Percentiles rank a stretch among this genome's conserved stretches.
Evolutionary conservation across 148 eudicot genomes (phyloP).

Genomic region (Camellia granthamiana): DNA sequence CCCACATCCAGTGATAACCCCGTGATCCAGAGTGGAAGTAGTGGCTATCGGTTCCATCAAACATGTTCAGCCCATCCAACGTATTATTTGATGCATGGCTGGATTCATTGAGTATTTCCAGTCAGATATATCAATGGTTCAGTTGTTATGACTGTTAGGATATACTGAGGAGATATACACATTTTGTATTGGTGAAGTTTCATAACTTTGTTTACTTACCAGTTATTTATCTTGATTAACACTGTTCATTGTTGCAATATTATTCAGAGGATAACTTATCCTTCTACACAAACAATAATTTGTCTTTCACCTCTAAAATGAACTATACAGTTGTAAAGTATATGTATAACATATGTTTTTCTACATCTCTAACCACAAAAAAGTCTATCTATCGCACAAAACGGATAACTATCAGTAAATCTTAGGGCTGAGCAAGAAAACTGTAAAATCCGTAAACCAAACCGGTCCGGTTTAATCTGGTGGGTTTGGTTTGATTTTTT

Average conservation of each 20-base stretch:
- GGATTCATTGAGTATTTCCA: slow-evolving; percentile 31
- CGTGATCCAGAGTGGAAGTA: slow-evolving; percentile 95
- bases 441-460: too few species aligned
- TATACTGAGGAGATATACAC: neutral
- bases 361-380: too few species aligned
- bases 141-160: neutral
- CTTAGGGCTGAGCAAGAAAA: too few species aligned
- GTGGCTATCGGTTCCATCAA: slow-evolving; percentile 95
- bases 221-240: neutral
- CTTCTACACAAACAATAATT: neutral
- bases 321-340: neutral
- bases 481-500: too few species aligned
- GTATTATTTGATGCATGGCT: slow-evolving; percentile 91
- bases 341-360: neutral
- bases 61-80: slow-evolving; percentile 93
- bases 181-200: too few species aligned
- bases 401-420: too few species aligned
- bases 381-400: too few species aligned
- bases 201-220: too few species aligned
- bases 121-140: neutral
- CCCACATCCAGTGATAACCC: slow-evolving; percentile 99
- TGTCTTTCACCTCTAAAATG: neutral
- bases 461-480: too few species aligned
- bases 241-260: too few species aligned
- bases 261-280: neutral